These are phyloP conservation scores for Stemphylium beticola DNA, from an alignment of 2,329 filamentous ascomycete genomes.

Conservation along the genomic window DNA sequence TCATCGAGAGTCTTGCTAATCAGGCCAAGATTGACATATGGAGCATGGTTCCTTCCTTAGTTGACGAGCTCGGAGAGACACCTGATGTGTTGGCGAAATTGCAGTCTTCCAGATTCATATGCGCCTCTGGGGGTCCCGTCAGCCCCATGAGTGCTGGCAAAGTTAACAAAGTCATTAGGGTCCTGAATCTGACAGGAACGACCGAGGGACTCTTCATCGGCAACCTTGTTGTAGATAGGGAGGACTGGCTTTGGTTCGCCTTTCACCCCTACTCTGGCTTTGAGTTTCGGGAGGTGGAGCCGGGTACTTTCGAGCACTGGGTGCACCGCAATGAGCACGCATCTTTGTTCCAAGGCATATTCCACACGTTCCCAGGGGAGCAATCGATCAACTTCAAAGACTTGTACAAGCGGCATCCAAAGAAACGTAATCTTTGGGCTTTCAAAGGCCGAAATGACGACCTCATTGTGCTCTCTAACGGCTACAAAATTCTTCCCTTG, in stretches of 20 bases:
- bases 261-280: constrained; percentile 30
- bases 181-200: constrained; percentile 30
- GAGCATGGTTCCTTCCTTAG: constrained; percentile 32
- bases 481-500: constrained; percentile 28
- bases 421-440: constrained; percentile 26
- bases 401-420: constrained; percentile 24
- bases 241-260: constrained; percentile 35
- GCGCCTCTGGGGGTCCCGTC: constrained; percentile 46
- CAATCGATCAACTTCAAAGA: constrained; percentile 27
- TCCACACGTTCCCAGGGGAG: constrained; percentile 28
- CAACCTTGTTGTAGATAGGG: constrained; percentile 14
- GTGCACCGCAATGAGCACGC: constrained; percentile 41
- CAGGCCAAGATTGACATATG: constrained; percentile 40
- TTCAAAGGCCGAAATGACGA: constrained; percentile 31
- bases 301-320: constrained; percentile 45
- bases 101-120: constrained; percentile 29
- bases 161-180: constrained; percentile 23
- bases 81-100: constrained; percentile 28
- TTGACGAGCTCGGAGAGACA: constrained; percentile 32
- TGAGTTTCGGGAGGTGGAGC: constrained; percentile 31
- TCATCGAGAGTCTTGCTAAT: constrained; percentile 45
- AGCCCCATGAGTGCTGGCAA: constrained; percentile 22
- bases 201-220: constrained; percentile 34
- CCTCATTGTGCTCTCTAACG: constrained; percentile 26
- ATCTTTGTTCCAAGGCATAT: constrained; percentile 27